Conservation (phyloP, 306 rosid species). For the Trifolium subterraneum region DNA sequence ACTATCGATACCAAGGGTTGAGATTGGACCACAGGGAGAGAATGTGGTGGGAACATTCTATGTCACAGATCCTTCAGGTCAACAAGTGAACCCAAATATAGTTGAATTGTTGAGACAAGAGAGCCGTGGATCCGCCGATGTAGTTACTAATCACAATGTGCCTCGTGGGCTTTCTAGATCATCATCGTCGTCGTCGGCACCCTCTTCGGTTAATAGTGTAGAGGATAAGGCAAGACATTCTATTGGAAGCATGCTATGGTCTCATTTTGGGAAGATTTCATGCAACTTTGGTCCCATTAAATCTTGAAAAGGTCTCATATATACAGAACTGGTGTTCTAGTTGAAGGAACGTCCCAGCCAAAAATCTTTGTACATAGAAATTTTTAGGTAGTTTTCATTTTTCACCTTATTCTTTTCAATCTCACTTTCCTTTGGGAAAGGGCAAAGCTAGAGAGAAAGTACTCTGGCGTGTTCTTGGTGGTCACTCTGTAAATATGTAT, state of each 20-base stretch:
- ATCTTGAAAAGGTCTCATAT: slow-evolving; percentile 36
- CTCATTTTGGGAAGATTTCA: slow-evolving; percentile 75
- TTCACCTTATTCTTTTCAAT: background rate
- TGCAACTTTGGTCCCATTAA: slow-evolving; percentile 55
- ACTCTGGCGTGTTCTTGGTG: background rate
- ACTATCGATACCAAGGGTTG: slow-evolving; percentile 63
- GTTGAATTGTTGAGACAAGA: slow-evolving; percentile 60
- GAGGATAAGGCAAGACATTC: slow-evolving; percentile 56
- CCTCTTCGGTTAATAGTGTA: slow-evolving; percentile 14
- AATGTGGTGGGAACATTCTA: slow-evolving; percentile 74
- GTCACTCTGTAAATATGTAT: slow-evolving; percentile 27
- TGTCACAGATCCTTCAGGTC: slow-evolving; percentile 65
- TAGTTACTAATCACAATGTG: slow-evolving; percentile 50
- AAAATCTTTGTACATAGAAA: slow-evolving; percentile 18
- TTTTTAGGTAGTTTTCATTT: slow-evolving; percentile 1
- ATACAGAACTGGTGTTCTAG: background rate
- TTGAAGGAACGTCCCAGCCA: background rate
- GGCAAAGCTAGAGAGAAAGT: background rate
- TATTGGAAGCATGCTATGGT: slow-evolving; percentile 75
- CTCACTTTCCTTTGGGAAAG: background rate
- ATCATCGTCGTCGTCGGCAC: slow-evolving; percentile 14
- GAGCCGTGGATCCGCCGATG: slow-evolving; percentile 64
- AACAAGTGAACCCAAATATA: slow-evolving; percentile 53
- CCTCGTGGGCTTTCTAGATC: slow-evolving; percentile 44
- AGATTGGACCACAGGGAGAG: slow-evolving; percentile 57